phyloP scores from a whole-genome alignment of 495 filamentous ascomycete species.

The Xylaria bambusicola region DNA sequence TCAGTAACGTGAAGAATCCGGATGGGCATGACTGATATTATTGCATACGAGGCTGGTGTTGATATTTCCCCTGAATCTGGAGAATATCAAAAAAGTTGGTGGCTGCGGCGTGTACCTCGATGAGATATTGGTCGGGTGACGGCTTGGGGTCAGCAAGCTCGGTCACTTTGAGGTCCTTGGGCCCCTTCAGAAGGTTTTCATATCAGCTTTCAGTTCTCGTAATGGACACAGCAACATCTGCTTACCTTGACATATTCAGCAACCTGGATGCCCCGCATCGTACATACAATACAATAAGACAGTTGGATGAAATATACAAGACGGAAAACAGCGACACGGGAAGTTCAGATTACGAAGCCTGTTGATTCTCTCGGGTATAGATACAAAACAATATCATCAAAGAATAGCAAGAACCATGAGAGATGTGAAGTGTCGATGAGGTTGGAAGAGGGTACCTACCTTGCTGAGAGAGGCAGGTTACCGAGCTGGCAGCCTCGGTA shows the following conservation, averaged over 20 bases:
- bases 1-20: neutral
- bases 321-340: too few species aligned
- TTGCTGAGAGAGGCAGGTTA: constrained; percentile 7
- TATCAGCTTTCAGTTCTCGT: neutral
- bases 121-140: constrained; percentile 72
- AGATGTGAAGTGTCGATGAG: too few species aligned
- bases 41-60: constrained; percentile 58
- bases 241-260: constrained; percentile 80
- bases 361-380: too few species aligned
- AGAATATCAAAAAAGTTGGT: constrained; percentile 96
- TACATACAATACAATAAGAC: constrained; percentile 11
- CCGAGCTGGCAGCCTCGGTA: constrained; percentile 10
- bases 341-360: too few species aligned
- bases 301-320: neutral
- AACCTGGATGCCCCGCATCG: constrained; percentile 84
- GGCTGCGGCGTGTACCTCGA: constrained; percentile 83
- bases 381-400: neutral
- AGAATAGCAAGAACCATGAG: too few species aligned
- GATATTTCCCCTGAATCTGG: constrained; percentile 80
- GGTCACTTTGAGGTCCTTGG: constrained; percentile 73
- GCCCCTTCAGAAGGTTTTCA: constrained; percentile 56
- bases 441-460: neutral
- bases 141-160: constrained; percentile 73
- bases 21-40: neutral
- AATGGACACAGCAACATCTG: constrained; percentile 1